These are phyloP conservation scores for Kickxella alabastrina DNA, from an alignment of 192 early-diverging fungal genomes.

Conservation along the genomic window DNA sequence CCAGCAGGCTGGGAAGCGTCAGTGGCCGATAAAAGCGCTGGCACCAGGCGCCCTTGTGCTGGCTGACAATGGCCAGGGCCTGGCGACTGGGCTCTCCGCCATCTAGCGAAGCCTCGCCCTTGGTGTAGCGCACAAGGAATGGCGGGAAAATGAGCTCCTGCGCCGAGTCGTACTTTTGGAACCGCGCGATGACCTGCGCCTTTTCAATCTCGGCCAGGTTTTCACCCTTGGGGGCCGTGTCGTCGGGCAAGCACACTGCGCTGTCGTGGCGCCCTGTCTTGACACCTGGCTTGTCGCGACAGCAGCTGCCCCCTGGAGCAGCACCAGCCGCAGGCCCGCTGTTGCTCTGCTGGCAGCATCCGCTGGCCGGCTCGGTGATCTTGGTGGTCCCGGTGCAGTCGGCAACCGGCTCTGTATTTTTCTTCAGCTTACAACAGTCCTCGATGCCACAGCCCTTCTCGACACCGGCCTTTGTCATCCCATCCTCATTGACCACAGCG, in stretches of 20 bases:
- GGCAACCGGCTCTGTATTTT: conserved; percentile 11
- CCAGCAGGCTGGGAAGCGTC: conserved; percentile 53
- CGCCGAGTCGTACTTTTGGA: conserved; percentile 60
- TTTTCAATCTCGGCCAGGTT: conserved; percentile 40
- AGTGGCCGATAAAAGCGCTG: conserved; percentile 52
- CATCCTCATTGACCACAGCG: conserved; percentile 9
- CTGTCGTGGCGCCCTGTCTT: background rate
- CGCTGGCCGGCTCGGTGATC: background rate
- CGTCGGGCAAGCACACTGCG: background rate
- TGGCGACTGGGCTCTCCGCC: conserved; percentile 15
- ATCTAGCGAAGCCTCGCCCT: conserved; percentile 6
- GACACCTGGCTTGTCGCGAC: background rate
- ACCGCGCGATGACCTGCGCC: conserved; percentile 32
- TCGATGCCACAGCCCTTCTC: conserved; percentile 47
- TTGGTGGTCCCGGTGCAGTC: background rate
- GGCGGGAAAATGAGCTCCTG: conserved; percentile 69
- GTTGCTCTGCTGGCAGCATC: background rate
- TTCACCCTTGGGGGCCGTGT: background rate
- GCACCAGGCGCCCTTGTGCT: conserved; percentile 17
- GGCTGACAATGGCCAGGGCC: conserved; percentile 21
- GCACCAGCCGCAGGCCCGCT: conserved; percentile 4
- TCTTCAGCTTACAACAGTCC: conserved; percentile 52
- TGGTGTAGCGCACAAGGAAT: conserved; percentile 56
- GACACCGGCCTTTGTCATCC: conserved; percentile 4
- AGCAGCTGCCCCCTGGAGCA: conserved; percentile 13